Percentiles rank a stretch among this genome's conserved stretches.
phyloP scores from a whole-genome alignment of 2,329 filamentous ascomycete genomes.

The Calonectria leucothoes region DNA sequence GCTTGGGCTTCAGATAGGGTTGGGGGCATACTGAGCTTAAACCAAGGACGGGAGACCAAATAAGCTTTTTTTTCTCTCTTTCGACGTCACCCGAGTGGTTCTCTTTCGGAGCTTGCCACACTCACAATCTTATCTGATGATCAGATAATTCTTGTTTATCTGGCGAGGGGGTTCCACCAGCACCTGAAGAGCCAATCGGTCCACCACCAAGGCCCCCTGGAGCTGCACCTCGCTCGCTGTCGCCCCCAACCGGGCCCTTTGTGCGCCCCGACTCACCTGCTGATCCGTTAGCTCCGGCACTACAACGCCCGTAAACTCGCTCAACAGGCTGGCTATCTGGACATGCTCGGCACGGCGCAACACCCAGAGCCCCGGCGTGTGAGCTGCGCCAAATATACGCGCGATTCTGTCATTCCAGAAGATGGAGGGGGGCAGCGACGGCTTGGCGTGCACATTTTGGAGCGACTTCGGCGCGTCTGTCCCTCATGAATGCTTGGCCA shows the following conservation, averaged over 20 bases:
- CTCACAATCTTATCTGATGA: conserved; percentile 36
- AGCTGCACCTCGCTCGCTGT: background rate
- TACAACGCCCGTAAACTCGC: background rate
- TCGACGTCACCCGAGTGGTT: background rate
- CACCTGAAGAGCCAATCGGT: conserved; percentile 5
- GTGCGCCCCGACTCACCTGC: background rate
- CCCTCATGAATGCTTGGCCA: background rate
- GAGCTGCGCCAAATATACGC: no score
- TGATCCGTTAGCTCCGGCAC: background rate
- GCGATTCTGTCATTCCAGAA: background rate
- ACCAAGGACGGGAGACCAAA: background rate
- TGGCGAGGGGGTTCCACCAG: conserved; percentile 19
- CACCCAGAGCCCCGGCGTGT: background rate
- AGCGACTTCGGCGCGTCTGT: background rate
- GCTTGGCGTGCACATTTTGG: background rate
- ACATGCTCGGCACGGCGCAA: background rate
- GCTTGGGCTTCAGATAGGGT: background rate
- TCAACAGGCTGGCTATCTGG: no score
- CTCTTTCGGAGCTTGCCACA: background rate
- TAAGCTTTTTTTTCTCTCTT: background rate
- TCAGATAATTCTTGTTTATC: conserved; percentile 32
- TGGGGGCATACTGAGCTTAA: background rate
- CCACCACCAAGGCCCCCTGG: background rate
- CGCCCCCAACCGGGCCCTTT: background rate
- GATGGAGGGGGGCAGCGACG: no score